A percentile compares a stretch with the other conserved stretches of the same genome.
Conservation (phyloP, 2,329 filamentous ascomycete genomes). For the Aspergillus sp. region DNA sequence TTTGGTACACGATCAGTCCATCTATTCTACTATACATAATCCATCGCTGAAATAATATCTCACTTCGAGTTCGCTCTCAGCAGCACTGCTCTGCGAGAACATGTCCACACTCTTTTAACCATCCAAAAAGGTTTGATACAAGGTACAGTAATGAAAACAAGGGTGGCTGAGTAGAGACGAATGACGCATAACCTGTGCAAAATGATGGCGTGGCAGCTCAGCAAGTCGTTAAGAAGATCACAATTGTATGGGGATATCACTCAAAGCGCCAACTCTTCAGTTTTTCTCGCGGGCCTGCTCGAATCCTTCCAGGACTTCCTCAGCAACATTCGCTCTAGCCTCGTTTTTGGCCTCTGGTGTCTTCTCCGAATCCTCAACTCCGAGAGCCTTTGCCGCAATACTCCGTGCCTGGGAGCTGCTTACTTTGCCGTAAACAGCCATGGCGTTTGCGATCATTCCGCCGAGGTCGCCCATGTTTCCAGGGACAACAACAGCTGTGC, state of each 20-base stretch:
- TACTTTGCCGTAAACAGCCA: constrained; percentile 95
- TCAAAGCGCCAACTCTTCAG: constrained; percentile 21
- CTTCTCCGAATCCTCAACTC: constrained; percentile 30
- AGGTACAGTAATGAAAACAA: not conserved
- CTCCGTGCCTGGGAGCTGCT: constrained; percentile 75
- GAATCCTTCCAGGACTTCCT: constrained; percentile 55
- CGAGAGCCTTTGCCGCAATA: constrained; percentile 52
- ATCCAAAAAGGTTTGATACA: not conserved
- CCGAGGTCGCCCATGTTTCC: constrained; percentile 97
- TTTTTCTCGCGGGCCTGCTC: constrained; percentile 45
- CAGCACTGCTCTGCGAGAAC: not conserved
- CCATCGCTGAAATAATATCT: constrained; percentile 7
- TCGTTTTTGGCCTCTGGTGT: constrained; percentile 19
- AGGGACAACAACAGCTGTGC: constrained; percentile 92
- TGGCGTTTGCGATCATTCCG: constrained; percentile 93
- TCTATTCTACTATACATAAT: constrained; percentile 26
- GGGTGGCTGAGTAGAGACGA: not conserved
- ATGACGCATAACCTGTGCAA: not conserved
- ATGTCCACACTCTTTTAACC: not conserved
- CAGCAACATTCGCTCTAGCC: constrained; percentile 33
- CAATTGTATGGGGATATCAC: constrained; percentile 13
- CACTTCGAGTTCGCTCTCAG: constrained; percentile 2
- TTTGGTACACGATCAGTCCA: constrained; percentile 5
- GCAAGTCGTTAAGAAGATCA: not conserved
- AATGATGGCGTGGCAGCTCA: too few species aligned